Evolutionary conservation across 2,329 filamentous ascomycete species (phyloP).

Genomic region (Colletotrichum sp.): DNA sequence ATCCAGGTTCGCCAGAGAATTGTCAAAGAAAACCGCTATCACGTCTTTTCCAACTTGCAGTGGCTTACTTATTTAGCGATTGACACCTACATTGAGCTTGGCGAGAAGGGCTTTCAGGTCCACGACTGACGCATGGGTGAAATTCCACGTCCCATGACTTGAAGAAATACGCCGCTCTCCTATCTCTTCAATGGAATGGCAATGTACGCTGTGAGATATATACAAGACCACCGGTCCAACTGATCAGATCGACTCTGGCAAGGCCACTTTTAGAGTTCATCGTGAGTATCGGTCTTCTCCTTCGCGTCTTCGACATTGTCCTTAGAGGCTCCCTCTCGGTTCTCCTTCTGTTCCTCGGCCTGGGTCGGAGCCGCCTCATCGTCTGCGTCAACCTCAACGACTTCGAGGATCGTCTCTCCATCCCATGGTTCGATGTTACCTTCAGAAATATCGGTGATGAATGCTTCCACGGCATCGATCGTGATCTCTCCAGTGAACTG

Average conservation of each 20-base stretch:
- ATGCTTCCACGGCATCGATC: conserved; percentile 41
- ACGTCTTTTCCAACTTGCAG: not conserved
- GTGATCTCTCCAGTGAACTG: conserved; percentile 36
- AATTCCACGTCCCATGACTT: not conserved
- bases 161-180: not conserved
- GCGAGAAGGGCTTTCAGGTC: not conserved
- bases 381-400: not conserved
- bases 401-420: conserved; percentile 22
- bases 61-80: not conserved
- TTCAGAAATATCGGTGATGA: conserved; percentile 49
- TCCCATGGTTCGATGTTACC: conserved; percentile 47
- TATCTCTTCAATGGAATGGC: not conserved
- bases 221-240: not conserved
- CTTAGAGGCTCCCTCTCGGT: not conserved
- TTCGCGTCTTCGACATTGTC: not conserved
- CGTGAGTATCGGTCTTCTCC: not conserved
- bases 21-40: not conserved
- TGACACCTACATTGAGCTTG: not conserved
- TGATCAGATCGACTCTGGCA: not conserved
- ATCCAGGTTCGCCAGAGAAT: not conserved
- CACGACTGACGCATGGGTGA: not conserved
- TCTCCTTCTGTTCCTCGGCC: not conserved
- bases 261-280: not conserved
- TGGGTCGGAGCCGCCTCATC: not conserved
- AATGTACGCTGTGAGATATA: not conserved